Evolutionary conservation across 345 rosid genomes (phyloP).

Genomic region (Erodium maritimum): DNA sequence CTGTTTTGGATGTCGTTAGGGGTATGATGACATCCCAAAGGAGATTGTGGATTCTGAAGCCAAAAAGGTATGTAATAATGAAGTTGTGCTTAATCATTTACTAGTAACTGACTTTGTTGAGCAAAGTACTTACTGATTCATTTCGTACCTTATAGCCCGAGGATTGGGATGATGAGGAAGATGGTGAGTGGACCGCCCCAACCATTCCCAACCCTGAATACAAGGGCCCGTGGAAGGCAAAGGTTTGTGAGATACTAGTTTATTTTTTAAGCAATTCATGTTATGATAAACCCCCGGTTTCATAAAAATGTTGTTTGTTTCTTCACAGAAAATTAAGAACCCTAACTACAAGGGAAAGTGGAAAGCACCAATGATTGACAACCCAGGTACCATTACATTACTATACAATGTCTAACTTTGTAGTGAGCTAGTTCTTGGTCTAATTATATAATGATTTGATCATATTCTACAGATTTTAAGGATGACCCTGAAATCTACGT

Average conservation of each 20-base stretch:
- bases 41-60: slow-evolving; percentile 85
- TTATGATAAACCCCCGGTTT: background rate
- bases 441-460: background rate
- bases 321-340: slow-evolving; percentile 79
- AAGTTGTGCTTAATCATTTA: background rate
- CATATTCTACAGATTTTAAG: slow-evolving; percentile 56
- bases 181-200: slow-evolving; percentile 99
- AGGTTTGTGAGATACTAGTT: slow-evolving; percentile 38
- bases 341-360: slow-evolving; percentile 92
- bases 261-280: background rate
- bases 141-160: slow-evolving; percentile 51
- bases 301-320: slow-evolving; percentile 5
- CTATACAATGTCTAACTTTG: background rate
- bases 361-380: slow-evolving; percentile 94
- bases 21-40: slow-evolving; percentile 91
- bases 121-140: slow-evolving; percentile 8
- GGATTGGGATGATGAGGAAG: slow-evolving; percentile 99
- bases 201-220: slow-evolving; percentile 93
- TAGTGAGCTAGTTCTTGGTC: background rate
- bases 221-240: slow-evolving; percentile 87
- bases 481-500: slow-evolving; percentile 88
- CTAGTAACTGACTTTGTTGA: background rate
- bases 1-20: slow-evolving; percentile 18
- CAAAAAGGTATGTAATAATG: slow-evolving; percentile 45
- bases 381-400: slow-evolving; percentile 57